These are phyloP conservation scores for Colletotrichum viniferum DNA, from an alignment of 2,329 filamentous ascomycete species.

Conservation along the genomic window DNA sequence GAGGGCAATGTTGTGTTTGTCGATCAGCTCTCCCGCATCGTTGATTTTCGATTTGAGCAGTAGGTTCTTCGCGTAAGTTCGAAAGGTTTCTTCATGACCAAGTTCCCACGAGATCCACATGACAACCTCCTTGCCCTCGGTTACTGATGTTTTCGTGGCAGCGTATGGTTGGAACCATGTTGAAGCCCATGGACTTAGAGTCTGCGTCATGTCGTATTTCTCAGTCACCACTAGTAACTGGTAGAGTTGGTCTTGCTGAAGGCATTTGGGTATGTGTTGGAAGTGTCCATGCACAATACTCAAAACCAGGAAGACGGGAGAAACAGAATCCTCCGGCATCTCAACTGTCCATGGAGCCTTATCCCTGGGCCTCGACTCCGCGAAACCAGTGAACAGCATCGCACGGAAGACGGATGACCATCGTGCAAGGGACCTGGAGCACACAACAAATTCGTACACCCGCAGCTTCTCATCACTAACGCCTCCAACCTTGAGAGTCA, in stretches of 20 bases:
- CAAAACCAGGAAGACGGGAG: background rate
- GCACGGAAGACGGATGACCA: background rate
- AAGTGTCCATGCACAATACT: background rate
- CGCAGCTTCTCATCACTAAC: fast-evolving
- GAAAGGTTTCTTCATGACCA: background rate
- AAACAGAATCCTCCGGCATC: background rate
- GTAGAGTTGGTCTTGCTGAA: background rate
- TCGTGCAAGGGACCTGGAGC: background rate
- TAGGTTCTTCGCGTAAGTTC: fast-evolving
- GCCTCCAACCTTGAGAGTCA: background rate
- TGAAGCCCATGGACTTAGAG: background rate
- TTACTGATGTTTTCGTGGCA: background rate
- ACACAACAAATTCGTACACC: background rate
- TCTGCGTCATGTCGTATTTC: background rate
- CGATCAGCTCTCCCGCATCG: background rate
- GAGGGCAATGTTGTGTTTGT: background rate
- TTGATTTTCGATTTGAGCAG: background rate
- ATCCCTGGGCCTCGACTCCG: background rate
- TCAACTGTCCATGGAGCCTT: background rate
- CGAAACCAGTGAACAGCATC: background rate
- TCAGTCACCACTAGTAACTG: background rate
- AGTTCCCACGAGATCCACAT: background rate
- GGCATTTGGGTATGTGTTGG: background rate
- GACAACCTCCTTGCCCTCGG: background rate
- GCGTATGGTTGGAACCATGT: background rate